Conservation (phyloP, 495 filamentous ascomycete species). For the Lasiosphaeria hispida region DNA sequence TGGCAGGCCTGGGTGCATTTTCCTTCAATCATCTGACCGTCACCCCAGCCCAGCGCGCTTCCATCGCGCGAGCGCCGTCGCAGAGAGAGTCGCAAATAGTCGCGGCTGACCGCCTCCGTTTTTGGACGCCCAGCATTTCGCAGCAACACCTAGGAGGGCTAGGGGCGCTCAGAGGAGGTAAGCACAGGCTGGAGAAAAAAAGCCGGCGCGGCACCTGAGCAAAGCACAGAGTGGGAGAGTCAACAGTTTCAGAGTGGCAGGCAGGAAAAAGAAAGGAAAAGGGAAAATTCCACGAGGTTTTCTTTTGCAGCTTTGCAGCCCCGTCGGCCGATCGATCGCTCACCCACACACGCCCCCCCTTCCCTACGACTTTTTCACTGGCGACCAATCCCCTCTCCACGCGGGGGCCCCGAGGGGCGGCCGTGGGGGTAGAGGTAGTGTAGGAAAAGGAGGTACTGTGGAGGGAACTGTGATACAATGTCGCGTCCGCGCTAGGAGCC, state of each 20-base stretch:
- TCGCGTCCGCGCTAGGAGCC: background rate
- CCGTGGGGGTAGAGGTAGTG: conserved; percentile 5
- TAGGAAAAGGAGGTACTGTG: background rate
- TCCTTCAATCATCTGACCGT: conserved; percentile 22
- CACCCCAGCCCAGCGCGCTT: background rate
- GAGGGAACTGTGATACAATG: background rate
- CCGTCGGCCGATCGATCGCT: conserved; percentile 8
- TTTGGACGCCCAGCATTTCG: background rate
- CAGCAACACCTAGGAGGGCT: no score
- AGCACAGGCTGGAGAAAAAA: no score
- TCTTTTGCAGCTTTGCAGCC: background rate
- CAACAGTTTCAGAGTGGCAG: conserved; percentile 10
- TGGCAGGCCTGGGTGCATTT: conserved; percentile 17
- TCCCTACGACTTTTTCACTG: no score
- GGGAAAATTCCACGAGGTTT: background rate
- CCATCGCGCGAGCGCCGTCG: conserved; percentile 17
- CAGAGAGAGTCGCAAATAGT: background rate
- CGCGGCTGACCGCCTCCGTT: conserved; percentile 1
- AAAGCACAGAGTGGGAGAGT: background rate
- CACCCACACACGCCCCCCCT: background rate
- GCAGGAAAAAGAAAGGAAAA: background rate
- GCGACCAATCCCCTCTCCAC: background rate
- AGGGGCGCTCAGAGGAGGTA: no score
- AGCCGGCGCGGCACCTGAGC: no score
- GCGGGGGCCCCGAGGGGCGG: conserved; percentile 3